A percentile compares a stretch with the other conserved stretches of the same genome.
Conservation (phyloP, 805 yeast genomes). For the Tetrapisispora iriomotensis region DNA sequence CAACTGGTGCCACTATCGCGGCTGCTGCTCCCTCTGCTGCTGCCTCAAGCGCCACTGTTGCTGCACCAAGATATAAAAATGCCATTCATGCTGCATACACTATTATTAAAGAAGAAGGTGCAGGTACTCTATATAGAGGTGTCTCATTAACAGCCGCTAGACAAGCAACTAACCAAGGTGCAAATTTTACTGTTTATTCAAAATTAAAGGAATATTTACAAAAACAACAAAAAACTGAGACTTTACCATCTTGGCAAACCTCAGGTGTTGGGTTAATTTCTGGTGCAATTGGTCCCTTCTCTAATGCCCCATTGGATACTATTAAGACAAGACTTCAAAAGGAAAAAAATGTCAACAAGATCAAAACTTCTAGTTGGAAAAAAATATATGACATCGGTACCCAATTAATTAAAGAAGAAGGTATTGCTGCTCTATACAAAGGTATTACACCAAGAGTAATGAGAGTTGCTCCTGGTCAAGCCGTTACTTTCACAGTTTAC, state of each 20-base stretch:
- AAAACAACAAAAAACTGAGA: constrained; percentile 43
- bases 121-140: constrained; percentile 82
- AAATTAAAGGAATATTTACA: constrained; percentile 65
- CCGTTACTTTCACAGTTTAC: constrained; percentile 94
- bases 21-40: constrained; percentile 4
- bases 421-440: constrained; percentile 78
- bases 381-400: constrained; percentile 74
- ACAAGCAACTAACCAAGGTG: constrained; percentile 98
- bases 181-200: constrained; percentile 91
- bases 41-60: constrained; percentile 17
- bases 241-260: constrained; percentile 89
- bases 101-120: constrained; percentile 85
- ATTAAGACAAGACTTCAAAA: constrained; percentile 95
- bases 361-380: constrained; percentile 41
- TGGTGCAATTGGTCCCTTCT: constrained; percentile 96
- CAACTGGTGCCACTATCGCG: constrained; percentile 27
- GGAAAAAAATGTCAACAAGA: constrained; percentile 49
- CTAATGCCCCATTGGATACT: constrained; percentile 95
- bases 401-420: constrained; percentile 81
- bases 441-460: constrained; percentile 98
- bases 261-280: constrained; percentile 82
- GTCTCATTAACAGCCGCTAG: constrained; percentile 93
- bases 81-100: constrained; percentile 86
- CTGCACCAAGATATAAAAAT: constrained; percentile 76
- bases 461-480: constrained; percentile 99